Percentiles rank a stretch among this genome's conserved stretches.
Evolutionary conservation across 495 filamentous ascomycete genomes (phyloP).

Genomic region (Annulohypoxylon nitens): DNA sequence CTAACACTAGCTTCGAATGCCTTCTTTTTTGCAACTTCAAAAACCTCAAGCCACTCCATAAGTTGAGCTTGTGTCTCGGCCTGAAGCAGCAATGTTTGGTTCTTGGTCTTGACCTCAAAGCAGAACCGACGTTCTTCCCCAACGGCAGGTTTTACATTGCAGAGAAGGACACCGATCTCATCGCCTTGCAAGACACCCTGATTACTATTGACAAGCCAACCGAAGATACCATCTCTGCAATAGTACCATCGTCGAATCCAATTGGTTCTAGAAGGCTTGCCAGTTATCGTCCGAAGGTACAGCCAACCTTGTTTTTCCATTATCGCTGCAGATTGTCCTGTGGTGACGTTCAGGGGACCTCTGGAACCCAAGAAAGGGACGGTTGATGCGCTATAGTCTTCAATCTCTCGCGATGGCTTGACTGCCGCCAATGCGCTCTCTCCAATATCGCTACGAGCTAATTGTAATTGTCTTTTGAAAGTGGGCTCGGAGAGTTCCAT

Average conservation of each 20-base stretch:
- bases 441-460: slow-evolving; percentile 85
- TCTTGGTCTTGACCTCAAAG: slow-evolving; percentile 99
- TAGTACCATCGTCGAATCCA: slow-evolving; percentile 97
- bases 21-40: slow-evolving; percentile 92
- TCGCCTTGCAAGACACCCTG: slow-evolving; percentile 95
- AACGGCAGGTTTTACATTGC: slow-evolving; percentile 88
- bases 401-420: slow-evolving; percentile 88
- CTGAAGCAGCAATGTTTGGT: slow-evolving; percentile 87
- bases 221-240: slow-evolving; percentile 94
- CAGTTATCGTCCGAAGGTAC: slow-evolving; percentile 82
- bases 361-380: slow-evolving; percentile 84
- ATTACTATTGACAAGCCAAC: slow-evolving; percentile 89
- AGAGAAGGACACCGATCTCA: slow-evolving; percentile 93
- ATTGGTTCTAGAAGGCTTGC: slow-evolving; percentile 86
- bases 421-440: slow-evolving; percentile 76
- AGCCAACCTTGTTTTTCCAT: slow-evolving; percentile 96
- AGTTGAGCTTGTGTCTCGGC: slow-evolving; percentile 92
- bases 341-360: slow-evolving; percentile 70
- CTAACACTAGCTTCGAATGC: slow-evolving; percentile 82
- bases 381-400: slow-evolving; percentile 90
- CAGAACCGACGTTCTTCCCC: slow-evolving; percentile 96
- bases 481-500: slow-evolving; percentile 86
- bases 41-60: slow-evolving; percentile 90
- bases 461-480: slow-evolving; percentile 82
- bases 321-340: slow-evolving; percentile 59